Conservation (phyloP, 169 alveolate species). For the Eimeria maxima region DNA sequence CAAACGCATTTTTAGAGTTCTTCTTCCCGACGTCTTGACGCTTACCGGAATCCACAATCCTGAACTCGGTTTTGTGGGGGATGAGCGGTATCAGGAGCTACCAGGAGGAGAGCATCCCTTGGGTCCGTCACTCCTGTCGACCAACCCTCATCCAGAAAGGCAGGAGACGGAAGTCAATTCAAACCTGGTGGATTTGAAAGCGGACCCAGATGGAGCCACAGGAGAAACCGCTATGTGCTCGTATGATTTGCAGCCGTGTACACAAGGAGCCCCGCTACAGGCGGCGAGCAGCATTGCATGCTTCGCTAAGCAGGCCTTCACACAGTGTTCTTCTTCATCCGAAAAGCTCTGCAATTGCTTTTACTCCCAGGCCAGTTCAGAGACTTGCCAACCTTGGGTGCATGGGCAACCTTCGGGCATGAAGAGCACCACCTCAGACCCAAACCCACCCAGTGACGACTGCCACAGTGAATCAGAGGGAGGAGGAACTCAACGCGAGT, state of each 20-base stretch:
- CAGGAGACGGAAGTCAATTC: background rate
- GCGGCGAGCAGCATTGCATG: constrained; percentile 53
- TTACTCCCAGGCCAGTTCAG: background rate
- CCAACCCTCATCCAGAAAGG: background rate
- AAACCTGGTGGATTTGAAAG: background rate
- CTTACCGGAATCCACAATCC: constrained; percentile 25
- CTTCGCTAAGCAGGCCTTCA: constrained; percentile 55
- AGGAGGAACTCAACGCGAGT: background rate
- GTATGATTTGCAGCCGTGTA: background rate
- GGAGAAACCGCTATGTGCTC: background rate
- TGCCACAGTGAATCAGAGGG: background rate
- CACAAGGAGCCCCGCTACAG: background rate
- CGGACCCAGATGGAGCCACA: background rate
- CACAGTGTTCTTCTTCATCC: background rate
- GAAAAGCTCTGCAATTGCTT: constrained; percentile 52
- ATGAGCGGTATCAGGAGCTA: background rate
- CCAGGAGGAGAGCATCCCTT: background rate
- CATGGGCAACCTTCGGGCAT: background rate
- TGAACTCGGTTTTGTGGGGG: background rate
- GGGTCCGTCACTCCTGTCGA: background rate
- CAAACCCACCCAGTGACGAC: constrained; percentile 22
- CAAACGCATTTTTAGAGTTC: background rate
- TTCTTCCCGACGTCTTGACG: constrained; percentile 41
- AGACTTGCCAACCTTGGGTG: background rate
- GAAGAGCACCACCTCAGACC: background rate